Base-by-base conservation (phyloP, 306 rosid genomes). In the Cucurbita maxima region DNA sequence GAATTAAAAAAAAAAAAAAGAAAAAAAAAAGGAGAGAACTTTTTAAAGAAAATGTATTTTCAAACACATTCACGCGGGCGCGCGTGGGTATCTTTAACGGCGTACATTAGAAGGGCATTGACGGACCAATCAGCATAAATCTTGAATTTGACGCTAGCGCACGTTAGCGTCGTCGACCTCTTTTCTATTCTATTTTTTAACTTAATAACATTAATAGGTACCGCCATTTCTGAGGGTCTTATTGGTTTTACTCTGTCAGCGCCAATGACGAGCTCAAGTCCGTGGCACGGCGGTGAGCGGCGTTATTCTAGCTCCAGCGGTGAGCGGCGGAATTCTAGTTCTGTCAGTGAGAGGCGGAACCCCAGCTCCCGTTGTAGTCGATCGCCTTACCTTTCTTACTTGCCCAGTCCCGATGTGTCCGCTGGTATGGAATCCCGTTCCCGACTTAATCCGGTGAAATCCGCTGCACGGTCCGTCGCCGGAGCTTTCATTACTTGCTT, bases 401-500 rank as follows among this genome's bases (percentile, higher is more conserved):
- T 89, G 0, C 84, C 87, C 15, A 41, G 81, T 50, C 84, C 92
- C 7, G 83, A 59, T 30, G 54, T 78, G 61, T 81, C 83, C 38
- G 22, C 72, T 16, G 36, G 41, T 10, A 18, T n/a, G 40, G 82
- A 60, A 18, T 82, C 91, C 64, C 51, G 56, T 75, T 45, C 84
- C 15, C 19, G 80, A 41, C 79, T 76, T 16, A 83, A 72, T 52
- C 75, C 89, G 1, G 75, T 89, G 7, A 34, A 82, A 6, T 72
- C 73, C 25, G 97, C 86, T 4, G 92, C 91, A 7, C 85, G 82
- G 45, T 84, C 96, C 6, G 54, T 91, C 8, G 90, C 82, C 3
- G 88, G 93, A 54, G 72, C 81, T 16, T 89, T 95, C 51, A 43
- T 78, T 12, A 58, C 83, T 9, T 91, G 99, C 86, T 89, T 95